Evolutionary conservation across 2,329 filamentous ascomycete species (phyloP).

Genomic region (Pestalotiopsis sp.): DNA sequence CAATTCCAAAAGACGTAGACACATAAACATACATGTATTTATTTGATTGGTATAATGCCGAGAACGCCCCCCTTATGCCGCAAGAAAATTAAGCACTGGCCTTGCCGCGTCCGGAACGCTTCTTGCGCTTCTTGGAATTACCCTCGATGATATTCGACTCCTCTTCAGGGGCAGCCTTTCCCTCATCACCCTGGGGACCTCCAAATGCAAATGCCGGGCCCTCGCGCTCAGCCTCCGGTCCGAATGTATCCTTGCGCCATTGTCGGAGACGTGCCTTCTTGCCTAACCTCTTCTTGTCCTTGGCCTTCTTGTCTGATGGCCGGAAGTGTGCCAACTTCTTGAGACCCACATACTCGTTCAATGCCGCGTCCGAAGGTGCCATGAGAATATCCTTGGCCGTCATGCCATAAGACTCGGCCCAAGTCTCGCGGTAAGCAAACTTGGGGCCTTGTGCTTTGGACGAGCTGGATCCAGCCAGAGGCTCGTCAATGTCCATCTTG

Average conservation of each 20-base stretch:
- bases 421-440: conserved; percentile 95
- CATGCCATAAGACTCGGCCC: conserved; percentile 85
- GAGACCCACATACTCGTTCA: conserved; percentile 89
- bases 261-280: conserved; percentile 91
- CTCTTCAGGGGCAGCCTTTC: conserved; percentile 25
- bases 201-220: conserved; percentile 63
- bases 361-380: conserved; percentile 79
- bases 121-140: conserved; percentile 35
- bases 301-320: conserved; percentile 84
- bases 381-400: conserved; percentile 87
- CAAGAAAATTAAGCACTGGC: background rate
- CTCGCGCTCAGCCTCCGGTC: conserved; percentile 56
- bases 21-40: background rate
- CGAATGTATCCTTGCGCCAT: conserved; percentile 74
- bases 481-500: conserved; percentile 73
- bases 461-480: conserved; percentile 53
- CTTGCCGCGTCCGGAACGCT: conserved; percentile 12
- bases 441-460: conserved; percentile 34
- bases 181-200: conserved; percentile 27
- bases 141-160: conserved; percentile 37
- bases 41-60: conserved; percentile 5
- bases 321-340: conserved; percentile 95
- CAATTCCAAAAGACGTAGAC: background rate
- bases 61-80: background rate
- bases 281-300: conserved; percentile 83